phyloP scores from a whole-genome alignment of 129 eudicot genomes.

The Ambrosia trifida region DNA sequence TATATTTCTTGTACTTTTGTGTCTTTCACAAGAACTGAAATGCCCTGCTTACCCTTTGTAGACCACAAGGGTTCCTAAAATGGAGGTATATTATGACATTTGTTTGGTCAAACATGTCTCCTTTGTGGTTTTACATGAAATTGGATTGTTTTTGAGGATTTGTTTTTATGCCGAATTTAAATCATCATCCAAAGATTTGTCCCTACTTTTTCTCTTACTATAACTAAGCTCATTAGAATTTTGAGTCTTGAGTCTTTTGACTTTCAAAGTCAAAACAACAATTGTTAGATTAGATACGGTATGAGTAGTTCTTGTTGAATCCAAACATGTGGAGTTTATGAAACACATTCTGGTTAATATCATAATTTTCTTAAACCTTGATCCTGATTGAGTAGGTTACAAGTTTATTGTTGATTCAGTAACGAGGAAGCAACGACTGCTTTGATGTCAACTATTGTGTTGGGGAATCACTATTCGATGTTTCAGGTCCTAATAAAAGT shows the following conservation, averaged over 20 bases:
- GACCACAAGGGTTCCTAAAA: too few species aligned
- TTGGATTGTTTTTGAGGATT: not conserved
- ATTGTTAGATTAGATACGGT: not conserved
- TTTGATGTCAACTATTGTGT: slow-evolving; percentile 38
- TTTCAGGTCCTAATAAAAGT: not conserved
- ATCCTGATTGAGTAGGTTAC: slow-evolving; percentile 47
- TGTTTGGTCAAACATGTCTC: not conserved
- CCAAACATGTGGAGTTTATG: not conserved
- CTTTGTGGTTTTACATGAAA: not conserved
- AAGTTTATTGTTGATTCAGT: slow-evolving; percentile 74
- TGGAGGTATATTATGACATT: too few species aligned
- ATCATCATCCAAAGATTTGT: not conserved
- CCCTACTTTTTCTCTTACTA: not conserved
- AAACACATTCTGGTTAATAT: not conserved
- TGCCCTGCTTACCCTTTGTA: too few species aligned
- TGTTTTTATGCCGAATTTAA: not conserved
- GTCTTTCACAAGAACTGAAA: too few species aligned
- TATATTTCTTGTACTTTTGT: too few species aligned
- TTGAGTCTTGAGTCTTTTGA: slow-evolving; percentile 4
- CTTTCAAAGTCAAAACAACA: slow-evolving; percentile 5
- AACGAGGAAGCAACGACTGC: slow-evolving; percentile 71
- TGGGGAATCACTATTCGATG: not conserved
- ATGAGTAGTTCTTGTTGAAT: not conserved
- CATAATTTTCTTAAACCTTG: not conserved
- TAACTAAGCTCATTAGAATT: not conserved